Evolutionary conservation across 73 alveolate genomes (phyloP), one percentile per base, ranked within the genome.

Genomic region (Uronychia binucleata): DNA sequence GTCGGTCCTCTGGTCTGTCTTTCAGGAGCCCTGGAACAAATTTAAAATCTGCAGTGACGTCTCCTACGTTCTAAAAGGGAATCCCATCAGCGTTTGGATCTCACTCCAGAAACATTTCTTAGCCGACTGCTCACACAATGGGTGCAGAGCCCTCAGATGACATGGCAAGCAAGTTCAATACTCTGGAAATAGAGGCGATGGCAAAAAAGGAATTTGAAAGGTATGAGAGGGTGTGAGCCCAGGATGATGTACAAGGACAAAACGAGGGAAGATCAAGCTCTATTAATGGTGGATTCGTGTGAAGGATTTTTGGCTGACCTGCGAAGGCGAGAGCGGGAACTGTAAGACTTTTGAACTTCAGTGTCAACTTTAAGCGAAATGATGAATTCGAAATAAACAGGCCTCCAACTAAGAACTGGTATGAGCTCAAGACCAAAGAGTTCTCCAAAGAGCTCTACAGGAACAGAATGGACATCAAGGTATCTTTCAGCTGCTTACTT

Each of bases 321-420:
- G 87, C 85, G 99, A 83, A 92, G 91, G 82, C 84, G 87, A 74
- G 99, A 97, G 88, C 95, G 89, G 82, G 95, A 93, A 34, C 59
- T 97, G 67, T 46, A 46, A 46, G 67, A 46, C 67, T 46, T 11
- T 46, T 46, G 5, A 46, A 46, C 67, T 46, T 11, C 67, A 46
- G 67, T 30, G 86, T 97, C 26, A 97, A 94, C 87, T 74, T 77
- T 0, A 86, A 94, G 79, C 89, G 99, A 90, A 91, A 92, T 75
- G 88, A 95, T 82, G 98, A 93, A 81, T 97, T 88, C 92, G 99
- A 97, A 90, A 97, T 94, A 93, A 95, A 95, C 86, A 92, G 99
- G 84, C 99, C 99, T 58, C 99, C 99, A 79, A 82, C 86, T 28
- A 97, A 93, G 67, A 90, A 93, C 58, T 97, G 99, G 99, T 97